A percentile compares a stretch with the other conserved stretches of the same genome.
Evolutionary conservation across 2,329 filamentous ascomycete species (phyloP).

Genomic region (Nemania sp.): DNA sequence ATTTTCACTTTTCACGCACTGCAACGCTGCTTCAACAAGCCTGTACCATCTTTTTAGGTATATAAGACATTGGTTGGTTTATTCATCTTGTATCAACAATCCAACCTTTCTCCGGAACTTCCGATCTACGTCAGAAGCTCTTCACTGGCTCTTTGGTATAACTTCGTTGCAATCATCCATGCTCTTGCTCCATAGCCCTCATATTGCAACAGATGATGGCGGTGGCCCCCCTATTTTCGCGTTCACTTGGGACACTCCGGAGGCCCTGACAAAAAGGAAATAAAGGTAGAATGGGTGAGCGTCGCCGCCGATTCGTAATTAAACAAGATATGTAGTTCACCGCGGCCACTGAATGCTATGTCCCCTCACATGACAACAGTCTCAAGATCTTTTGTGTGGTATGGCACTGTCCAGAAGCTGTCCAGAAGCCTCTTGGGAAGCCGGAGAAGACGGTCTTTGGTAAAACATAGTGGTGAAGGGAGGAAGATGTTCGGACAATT

Average conservation of each 20-base stretch:
- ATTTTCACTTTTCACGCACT: neutral
- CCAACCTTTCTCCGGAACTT: slow-evolving; percentile 27
- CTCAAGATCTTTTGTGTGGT: slow-evolving; percentile 31
- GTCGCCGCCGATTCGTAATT: slow-evolving; percentile 50
- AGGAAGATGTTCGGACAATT: slow-evolving; percentile 30
- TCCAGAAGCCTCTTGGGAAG: slow-evolving; percentile 32
- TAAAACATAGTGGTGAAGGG: slow-evolving; percentile 33
- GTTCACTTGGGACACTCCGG: slow-evolving; percentile 33
- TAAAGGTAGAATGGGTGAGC: slow-evolving; percentile 38
- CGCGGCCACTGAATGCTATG: slow-evolving; percentile 43
- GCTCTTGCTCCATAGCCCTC: slow-evolving; percentile 24
- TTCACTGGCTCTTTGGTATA: slow-evolving; percentile 30
- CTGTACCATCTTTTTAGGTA: slow-evolving; percentile 5
- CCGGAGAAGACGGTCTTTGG: slow-evolving; percentile 29
- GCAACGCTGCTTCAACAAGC: neutral
- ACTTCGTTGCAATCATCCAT: slow-evolving; percentile 32
- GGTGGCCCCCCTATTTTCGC: slow-evolving; percentile 30
- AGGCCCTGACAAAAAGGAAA: slow-evolving; percentile 38
- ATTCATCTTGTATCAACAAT: slow-evolving; percentile 33
- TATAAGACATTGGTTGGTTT: slow-evolving; percentile 32
- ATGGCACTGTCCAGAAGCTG: slow-evolving; percentile 33
- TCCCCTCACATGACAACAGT: slow-evolving; percentile 30
- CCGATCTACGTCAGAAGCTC: slow-evolving; percentile 18
- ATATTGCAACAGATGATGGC: slow-evolving; percentile 25
- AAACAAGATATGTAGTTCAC: slow-evolving; percentile 57